phyloP scores from a whole-genome alignment of 148 eudicot genomes.

The Camellia lanceoleosa region DNA sequence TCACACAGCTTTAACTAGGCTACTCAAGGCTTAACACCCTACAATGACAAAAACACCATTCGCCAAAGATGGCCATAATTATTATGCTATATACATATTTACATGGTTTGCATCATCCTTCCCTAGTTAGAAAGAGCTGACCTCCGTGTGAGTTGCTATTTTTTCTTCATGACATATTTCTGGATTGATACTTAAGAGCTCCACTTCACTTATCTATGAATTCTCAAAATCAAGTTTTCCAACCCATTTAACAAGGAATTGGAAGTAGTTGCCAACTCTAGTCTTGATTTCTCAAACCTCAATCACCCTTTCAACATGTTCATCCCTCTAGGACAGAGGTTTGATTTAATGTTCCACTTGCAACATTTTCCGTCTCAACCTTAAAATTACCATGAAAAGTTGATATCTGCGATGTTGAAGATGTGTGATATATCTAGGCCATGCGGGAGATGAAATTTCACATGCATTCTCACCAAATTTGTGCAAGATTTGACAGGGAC shows the following conservation, averaged over 20 bases:
- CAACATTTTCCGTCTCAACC: neutral
- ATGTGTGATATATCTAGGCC: neutral
- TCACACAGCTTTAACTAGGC: too few relatives aligned
- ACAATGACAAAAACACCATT: neutral
- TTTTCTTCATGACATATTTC: neutral
- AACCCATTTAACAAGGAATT: neutral
- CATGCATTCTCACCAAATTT: neutral
- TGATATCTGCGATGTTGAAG: neutral
- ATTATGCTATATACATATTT: neutral
- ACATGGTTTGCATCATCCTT: neutral
- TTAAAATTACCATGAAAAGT: neutral
- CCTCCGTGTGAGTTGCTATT: too few relatives aligned
- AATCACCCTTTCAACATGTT: neutral
- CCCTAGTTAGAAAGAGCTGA: too few relatives aligned
- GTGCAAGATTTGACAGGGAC: too few relatives aligned
- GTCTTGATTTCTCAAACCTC: neutral
- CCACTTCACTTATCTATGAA: neutral
- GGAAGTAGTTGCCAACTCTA: neutral
- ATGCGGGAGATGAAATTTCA: neutral
- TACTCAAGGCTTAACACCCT: too few relatives aligned
- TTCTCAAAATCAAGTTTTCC: neutral
- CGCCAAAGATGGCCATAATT: too few relatives aligned
- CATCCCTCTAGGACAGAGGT: neutral
- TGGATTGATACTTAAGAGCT: neutral
- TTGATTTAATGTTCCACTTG: neutral